phyloP scores from a whole-genome alignment of 2,329 filamentous ascomycete genomes.

The Ceratocystis variospora region DNA sequence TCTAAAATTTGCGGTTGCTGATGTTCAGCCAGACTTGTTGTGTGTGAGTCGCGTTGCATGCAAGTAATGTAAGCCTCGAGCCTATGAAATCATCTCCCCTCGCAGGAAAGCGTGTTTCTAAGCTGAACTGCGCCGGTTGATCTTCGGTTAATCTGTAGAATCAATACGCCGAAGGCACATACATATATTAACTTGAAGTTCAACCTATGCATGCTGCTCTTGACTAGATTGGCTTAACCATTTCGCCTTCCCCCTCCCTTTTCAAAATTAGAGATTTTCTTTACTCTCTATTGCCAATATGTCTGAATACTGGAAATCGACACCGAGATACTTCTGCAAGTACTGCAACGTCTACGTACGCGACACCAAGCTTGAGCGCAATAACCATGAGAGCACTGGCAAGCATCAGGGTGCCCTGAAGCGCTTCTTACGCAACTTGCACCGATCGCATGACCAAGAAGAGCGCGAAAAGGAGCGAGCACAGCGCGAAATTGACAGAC shows the following conservation, averaged over 20 bases:
- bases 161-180: background rate
- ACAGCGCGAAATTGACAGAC: constrained; percentile 67
- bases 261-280: background rate
- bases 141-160: background rate
- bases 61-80: background rate
- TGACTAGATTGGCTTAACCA: background rate
- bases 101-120: constrained; percentile 6
- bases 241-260: no score
- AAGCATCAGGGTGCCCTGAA: constrained; percentile 79
- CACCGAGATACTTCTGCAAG: constrained; percentile 96
- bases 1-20: background rate
- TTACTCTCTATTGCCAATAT: constrained; percentile 34
- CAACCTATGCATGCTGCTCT: background rate
- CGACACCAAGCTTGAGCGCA: constrained; percentile 79
- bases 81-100: background rate
- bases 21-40: background rate
- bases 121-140: constrained; percentile 17
- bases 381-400: constrained; percentile 75
- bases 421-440: constrained; percentile 76
- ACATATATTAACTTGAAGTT: background rate
- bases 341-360: constrained; percentile 82
- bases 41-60: constrained; percentile 7
- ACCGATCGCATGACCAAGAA: constrained; percentile 68
- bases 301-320: constrained; percentile 99
- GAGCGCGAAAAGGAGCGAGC: constrained; percentile 71